phyloP scores from a whole-genome alignment of 164 flowering plant species.

The Macadamia integrifolia region DNA sequence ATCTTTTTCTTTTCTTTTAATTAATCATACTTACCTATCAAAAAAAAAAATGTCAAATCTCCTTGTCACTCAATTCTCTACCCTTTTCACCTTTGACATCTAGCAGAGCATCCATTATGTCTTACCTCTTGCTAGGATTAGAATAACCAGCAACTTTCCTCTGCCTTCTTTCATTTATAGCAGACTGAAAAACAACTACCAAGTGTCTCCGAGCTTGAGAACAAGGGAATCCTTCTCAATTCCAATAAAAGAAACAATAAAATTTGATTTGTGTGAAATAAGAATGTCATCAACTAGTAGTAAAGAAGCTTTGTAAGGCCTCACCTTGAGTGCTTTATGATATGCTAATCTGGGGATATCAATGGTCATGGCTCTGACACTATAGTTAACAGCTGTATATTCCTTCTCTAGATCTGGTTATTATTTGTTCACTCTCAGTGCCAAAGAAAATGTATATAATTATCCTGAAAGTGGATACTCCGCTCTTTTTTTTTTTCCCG shows the following conservation, averaged over 20 bases:
- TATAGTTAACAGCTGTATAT: conserved; percentile 49
- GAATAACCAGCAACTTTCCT: conserved; percentile 6
- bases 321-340: conserved; percentile 60
- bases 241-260: not conserved
- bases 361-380: conserved; percentile 67
- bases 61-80: conserved; percentile 58
- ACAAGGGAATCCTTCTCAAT: not conserved
- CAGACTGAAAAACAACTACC: conserved; percentile 49
- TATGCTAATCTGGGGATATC: conserved; percentile 72
- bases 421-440: conserved; percentile 37
- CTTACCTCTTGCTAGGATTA: conserved; percentile 33
- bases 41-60: conserved; percentile 28
- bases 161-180: conserved; percentile 45
- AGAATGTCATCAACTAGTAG: not conserved
- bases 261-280: not conserved
- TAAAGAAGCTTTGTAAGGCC: no score
- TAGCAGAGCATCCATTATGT: conserved; percentile 79
- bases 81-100: conserved; percentile 74
- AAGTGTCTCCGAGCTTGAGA: conserved; percentile 74
- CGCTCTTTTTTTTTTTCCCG: no score
- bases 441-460: conserved; percentile 64
- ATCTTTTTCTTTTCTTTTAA: no score
- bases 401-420: conserved; percentile 55
- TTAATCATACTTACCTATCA: no score
- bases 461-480: conserved; percentile 38